A percentile compares a stretch with the other conserved stretches of the same genome.
These are phyloP conservation scores for Rhynchospora tenuis DNA, from an alignment of 176 grass and related monocot species.

Conservation along the genomic window DNA sequence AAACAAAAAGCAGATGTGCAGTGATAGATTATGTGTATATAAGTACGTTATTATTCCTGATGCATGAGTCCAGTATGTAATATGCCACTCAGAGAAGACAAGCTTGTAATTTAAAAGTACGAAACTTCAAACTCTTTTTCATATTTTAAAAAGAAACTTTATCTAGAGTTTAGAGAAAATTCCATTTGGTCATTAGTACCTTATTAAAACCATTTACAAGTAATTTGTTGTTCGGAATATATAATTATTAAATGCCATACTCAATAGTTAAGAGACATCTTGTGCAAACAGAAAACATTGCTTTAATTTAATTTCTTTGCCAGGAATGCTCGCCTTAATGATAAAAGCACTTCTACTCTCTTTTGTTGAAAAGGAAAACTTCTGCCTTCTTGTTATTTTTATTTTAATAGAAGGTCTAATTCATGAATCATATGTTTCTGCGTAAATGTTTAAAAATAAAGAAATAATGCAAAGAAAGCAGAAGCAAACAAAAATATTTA, in stretches of 20 bases:
- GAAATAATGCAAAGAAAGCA: background rate
- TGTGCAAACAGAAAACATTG: too few relatives aligned
- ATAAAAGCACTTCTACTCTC: background rate
- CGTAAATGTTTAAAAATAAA: background rate
- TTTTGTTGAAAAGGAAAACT: background rate
- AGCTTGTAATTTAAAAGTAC: background rate
- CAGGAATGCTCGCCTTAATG: background rate
- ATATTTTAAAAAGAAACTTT: too few relatives aligned
- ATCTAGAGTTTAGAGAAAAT: too few relatives aligned
- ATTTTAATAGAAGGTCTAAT: background rate
- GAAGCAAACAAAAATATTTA: background rate
- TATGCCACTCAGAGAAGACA: constrained; percentile 2
- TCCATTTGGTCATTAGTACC: too few relatives aligned
- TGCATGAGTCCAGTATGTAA: background rate
- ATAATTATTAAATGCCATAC: too few relatives aligned
- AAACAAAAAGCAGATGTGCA: background rate
- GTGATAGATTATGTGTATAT: background rate
- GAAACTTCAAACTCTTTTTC: background rate
- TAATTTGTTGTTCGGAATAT: too few relatives aligned
- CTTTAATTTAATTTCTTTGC: background rate
- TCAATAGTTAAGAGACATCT: too few relatives aligned
- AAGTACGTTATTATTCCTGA: background rate
- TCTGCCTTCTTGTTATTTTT: background rate
- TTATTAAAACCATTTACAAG: too few relatives aligned
- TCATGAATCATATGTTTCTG: background rate